phyloP scores from a whole-genome alignment of 1,284 basidiomycete genomes.

The Rhodotorula sp. region DNA sequence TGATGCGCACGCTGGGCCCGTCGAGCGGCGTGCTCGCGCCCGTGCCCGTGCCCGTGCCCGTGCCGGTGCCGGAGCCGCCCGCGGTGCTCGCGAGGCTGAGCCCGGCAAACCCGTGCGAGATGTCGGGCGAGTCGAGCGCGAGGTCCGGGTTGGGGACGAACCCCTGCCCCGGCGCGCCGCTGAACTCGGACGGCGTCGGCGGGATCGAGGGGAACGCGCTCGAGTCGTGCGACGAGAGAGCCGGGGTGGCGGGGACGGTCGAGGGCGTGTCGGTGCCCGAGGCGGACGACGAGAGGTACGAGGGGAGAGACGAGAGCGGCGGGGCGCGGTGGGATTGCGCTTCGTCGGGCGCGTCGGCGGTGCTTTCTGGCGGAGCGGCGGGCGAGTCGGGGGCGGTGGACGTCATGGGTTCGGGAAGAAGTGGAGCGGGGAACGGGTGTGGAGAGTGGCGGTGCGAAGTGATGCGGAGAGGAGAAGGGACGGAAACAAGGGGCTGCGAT shows the following conservation, averaged over 20 bases:
- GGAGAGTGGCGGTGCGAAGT: too few relatives aligned
- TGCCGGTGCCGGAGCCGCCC: constrained; percentile 1
- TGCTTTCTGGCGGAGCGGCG: too few relatives aligned
- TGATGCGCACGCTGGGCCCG: background rate
- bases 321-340: background rate
- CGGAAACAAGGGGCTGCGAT: too few relatives aligned
- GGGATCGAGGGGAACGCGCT: constrained; percentile 1
- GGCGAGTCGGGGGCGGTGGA: too few relatives aligned
- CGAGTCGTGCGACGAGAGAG: constrained; percentile 4
- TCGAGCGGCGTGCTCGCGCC: constrained; percentile 5
- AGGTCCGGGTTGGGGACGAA: constrained; percentile 10
- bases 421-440: too few relatives aligned
- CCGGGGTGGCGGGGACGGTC: constrained; percentile 8
- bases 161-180: too few relatives aligned
- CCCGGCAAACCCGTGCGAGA: constrained; percentile 7
- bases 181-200: constrained; percentile 6
- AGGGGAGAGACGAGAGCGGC: background rate
- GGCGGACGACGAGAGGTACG: background rate
- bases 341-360: background rate
- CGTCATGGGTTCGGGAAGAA: too few relatives aligned
- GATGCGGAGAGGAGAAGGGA: too few relatives aligned
- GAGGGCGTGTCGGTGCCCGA: constrained; percentile 10
- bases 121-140: constrained; percentile 16
- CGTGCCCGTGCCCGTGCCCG: constrained; percentile 1
- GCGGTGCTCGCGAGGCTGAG: constrained; percentile 19